A percentile compares a stretch with the other conserved stretches of the same genome.
Evolutionary conservation across 2,329 filamentous ascomycete genomes (phyloP).

Genomic region (Tolypocladium tundrense): DNA sequence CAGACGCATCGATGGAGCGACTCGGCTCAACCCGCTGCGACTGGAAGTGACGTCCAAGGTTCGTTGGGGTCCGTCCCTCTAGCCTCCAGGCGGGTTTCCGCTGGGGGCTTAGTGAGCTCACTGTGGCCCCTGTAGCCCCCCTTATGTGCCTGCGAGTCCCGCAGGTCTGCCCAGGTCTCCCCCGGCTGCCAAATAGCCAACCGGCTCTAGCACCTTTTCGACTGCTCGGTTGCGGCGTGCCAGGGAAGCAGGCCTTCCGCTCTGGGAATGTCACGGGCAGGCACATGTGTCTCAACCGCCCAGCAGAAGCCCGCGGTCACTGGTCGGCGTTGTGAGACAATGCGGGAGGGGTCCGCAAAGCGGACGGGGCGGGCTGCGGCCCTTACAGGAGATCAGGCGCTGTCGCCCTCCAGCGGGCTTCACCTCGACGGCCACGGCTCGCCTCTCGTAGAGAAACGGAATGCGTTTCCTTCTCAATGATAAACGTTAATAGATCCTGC

Average conservation of each 20-base stretch:
- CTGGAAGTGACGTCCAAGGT: neutral
- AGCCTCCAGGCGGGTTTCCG: neutral
- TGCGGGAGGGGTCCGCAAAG: neutral
- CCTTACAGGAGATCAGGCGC: neutral
- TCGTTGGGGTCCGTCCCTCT: neutral
- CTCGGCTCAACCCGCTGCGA: neutral
- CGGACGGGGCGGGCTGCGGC: neutral
- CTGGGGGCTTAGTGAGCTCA: neutral
- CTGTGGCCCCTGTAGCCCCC: neutral
- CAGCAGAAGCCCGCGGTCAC: neutral
- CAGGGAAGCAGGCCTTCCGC: neutral
- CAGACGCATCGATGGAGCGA: neutral
- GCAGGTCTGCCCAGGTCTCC: neutral
- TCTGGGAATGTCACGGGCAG: neutral
- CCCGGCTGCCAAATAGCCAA: neutral
- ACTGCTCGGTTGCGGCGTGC: neutral
- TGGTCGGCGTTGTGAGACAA: neutral
- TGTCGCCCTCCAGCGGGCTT: neutral
- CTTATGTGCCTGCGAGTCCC: neutral
- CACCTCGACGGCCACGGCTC: no score
- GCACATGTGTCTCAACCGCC: neutral
- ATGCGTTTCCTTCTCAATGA: neutral
- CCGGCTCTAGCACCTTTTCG: neutral
- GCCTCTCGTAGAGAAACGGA: neutral
- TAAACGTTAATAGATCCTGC: no score